These are phyloP conservation scores for Tulasnella sp. DNA, from an alignment of 768 basidiomycete species.

Conservation along the genomic window DNA sequence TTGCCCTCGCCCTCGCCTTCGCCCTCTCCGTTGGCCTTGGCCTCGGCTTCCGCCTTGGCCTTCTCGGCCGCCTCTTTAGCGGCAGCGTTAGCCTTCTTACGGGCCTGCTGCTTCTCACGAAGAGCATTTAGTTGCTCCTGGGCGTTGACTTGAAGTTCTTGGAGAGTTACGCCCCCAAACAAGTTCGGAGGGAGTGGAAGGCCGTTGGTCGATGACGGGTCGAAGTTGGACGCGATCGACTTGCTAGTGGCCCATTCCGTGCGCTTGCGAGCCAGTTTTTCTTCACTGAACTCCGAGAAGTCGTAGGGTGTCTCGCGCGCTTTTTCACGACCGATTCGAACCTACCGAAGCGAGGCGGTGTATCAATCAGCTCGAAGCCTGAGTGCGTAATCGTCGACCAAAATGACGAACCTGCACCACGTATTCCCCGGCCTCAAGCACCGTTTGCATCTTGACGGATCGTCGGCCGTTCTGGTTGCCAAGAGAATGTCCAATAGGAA, in stretches of 20 bases:
- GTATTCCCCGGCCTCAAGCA: constrained; percentile 38
- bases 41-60: not conserved
- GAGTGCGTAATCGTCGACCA: not conserved
- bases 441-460: constrained; percentile 34
- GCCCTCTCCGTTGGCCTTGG: not conserved
- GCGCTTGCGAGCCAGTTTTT: constrained; percentile 27
- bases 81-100: not conserved
- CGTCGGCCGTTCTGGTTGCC: constrained; percentile 35
- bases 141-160: not conserved
- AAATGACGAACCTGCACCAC: constrained; percentile 37
- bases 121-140: not conserved
- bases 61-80: not conserved
- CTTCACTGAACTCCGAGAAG: constrained; percentile 12
- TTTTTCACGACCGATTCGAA: not conserved
- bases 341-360: not conserved
- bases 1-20: not conserved
- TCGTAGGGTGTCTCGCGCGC: not conserved
- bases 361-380: not conserved
- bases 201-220: not conserved
- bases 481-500: constrained; percentile 32
- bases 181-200: constrained; percentile 6
- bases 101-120: not conserved
- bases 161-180: constrained; percentile 16
- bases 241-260: constrained; percentile 23
- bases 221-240: constrained; percentile 26